These are phyloP conservation scores for Cicer pinnatifidum DNA, from an alignment of 306 rosid genomes.

Conservation along the genomic window DNA sequence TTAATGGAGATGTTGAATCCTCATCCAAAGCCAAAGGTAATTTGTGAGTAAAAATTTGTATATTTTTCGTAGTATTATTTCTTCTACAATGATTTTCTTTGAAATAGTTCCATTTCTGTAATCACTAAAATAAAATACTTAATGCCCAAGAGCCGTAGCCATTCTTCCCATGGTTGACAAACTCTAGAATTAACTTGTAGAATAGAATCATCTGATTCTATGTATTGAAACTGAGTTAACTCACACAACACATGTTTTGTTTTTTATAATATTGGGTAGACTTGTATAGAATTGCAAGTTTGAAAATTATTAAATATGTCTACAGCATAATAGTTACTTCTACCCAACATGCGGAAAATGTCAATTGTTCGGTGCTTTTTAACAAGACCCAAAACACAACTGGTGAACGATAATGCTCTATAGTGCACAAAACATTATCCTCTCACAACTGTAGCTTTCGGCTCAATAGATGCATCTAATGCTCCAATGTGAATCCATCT, in stretches of 20 bases:
- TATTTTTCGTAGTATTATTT: neutral
- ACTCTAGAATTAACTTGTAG: neutral
- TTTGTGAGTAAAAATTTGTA: neutral
- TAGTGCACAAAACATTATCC: neutral
- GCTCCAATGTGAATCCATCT: neutral
- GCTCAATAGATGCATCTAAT: neutral
- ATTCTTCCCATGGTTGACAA: constrained; percentile 1
- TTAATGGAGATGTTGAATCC: constrained; percentile 95
- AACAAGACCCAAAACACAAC: neutral
- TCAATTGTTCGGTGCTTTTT: neutral
- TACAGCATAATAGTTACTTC: neutral
- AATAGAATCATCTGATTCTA: constrained; percentile 14
- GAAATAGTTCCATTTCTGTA: constrained; percentile 11
- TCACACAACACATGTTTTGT: neutral
- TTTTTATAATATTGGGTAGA: neutral
- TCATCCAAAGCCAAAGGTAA: constrained; percentile 90
- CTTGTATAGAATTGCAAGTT: constrained; percentile 3
- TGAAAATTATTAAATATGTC: neutral
- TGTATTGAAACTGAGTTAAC: neutral
- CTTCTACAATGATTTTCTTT: constrained; percentile 23
- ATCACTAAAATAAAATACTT: constrained; percentile 15
- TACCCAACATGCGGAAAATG: neutral
- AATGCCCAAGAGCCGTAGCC: constrained; percentile 15
- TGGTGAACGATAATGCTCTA: neutral
- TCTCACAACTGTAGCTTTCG: neutral